Percentiles rank a stretch among this genome's conserved stretches.
Evolutionary conservation across 768 basidiomycete genomes (phyloP).

Genomic region (Termitomyces sp.): DNA sequence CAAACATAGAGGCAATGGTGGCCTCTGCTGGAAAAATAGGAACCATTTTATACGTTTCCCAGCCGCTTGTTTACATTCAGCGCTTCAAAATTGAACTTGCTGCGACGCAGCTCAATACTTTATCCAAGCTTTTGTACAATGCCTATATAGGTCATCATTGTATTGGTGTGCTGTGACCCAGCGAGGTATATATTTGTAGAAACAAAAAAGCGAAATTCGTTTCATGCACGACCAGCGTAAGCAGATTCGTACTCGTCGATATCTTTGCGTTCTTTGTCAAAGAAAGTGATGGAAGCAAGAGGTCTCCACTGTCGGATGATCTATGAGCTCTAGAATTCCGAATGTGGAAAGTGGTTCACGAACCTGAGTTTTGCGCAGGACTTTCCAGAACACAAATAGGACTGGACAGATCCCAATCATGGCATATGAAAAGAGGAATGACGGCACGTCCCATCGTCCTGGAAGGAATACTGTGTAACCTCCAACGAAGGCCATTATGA

Average conservation of each 20-base stretch:
- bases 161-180: too few relatives aligned
- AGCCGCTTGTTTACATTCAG: background rate
- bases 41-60: background rate
- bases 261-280: slow-evolving; percentile 34
- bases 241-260: slow-evolving; percentile 38
- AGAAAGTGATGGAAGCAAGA: slow-evolving; percentile 35
- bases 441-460: slow-evolving; percentile 40
- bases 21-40: background rate
- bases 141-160: background rate
- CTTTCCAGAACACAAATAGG: slow-evolving; percentile 40
- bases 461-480: slow-evolving; percentile 50
- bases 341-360: slow-evolving; percentile 1
- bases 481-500: slow-evolving; percentile 41
- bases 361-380: slow-evolving; percentile 34
- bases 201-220: background rate
- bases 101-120: background rate
- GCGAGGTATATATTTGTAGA: background rate
- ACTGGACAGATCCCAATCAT: slow-evolving; percentile 38
- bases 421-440: slow-evolving; percentile 44
- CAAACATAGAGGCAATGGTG: too few relatives aligned
- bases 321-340: background rate
- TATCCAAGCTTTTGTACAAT: background rate
- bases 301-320: slow-evolving; percentile 29
- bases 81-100: background rate
- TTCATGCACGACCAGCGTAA: slow-evolving; percentile 6